Conservation (phyloP, 805 yeast genomes). For the Zygosaccharomyces bisporus region DNA sequence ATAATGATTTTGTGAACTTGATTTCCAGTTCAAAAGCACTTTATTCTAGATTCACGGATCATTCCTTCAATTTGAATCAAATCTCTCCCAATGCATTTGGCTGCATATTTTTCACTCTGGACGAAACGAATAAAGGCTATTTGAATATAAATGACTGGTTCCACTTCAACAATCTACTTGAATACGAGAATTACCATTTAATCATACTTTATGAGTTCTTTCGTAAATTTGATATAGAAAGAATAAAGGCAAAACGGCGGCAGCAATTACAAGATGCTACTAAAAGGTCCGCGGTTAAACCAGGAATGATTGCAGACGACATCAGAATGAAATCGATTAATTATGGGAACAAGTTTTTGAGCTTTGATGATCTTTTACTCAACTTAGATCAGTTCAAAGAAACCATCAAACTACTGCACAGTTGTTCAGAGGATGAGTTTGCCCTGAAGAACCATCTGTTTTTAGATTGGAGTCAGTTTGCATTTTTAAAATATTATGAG, state of each 20-base stretch:
- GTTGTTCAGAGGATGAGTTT: constrained; percentile 33
- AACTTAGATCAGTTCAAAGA: constrained; percentile 32
- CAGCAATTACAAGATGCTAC: constrained; percentile 3
- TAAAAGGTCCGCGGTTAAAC: constrained; percentile 17
- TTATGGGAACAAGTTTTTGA: constrained; percentile 38
- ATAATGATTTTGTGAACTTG: constrained; percentile 37
- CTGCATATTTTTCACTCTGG: constrained; percentile 77
- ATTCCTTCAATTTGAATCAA: constrained; percentile 45
- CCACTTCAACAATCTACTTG: constrained; percentile 55
- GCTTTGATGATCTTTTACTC: constrained; percentile 38
- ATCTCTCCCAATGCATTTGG: constrained; percentile 59
- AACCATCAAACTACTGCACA: constrained; percentile 35
- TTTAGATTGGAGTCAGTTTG: constrained; percentile 37
- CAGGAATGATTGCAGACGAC: constrained; percentile 17
- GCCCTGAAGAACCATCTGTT: constrained; percentile 24
- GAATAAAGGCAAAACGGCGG: constrained; percentile 14
- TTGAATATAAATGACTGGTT: constrained; percentile 69
- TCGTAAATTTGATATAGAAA: constrained; percentile 42
- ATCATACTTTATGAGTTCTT: constrained; percentile 53
- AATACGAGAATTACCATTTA: constrained; percentile 46
- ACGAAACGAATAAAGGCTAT: constrained; percentile 64
- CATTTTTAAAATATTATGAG: constrained; percentile 30
- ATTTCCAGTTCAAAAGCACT: constrained; percentile 34
- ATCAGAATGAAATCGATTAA: constrained; percentile 35
- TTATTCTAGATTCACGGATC: constrained; percentile 35